Conservation (phyloP, 2,329 filamentous ascomycete species). For the Ceratocystis diversiconidia region DNA sequence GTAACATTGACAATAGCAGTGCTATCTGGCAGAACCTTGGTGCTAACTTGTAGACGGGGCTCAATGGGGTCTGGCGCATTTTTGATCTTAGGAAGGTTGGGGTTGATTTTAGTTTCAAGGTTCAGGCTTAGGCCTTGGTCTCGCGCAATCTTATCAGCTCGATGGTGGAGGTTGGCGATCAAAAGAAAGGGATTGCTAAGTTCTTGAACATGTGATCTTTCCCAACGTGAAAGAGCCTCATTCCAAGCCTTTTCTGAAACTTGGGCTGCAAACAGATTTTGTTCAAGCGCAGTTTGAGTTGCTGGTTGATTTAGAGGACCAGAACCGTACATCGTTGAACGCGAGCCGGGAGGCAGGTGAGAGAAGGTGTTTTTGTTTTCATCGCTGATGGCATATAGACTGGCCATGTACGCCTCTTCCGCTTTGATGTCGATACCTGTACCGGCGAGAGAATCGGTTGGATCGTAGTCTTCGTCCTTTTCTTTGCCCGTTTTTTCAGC, state of each 20-base stretch:
- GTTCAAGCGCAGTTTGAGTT: slow-evolving; percentile 29
- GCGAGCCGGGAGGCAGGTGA: slow-evolving; percentile 40
- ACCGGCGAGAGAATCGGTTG: slow-evolving; percentile 69
- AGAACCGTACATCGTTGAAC: slow-evolving; percentile 47
- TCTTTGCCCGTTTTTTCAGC: slow-evolving; percentile 49
- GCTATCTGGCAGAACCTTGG: slow-evolving; percentile 15
- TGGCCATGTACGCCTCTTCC: slow-evolving; percentile 69
- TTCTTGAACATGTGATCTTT: slow-evolving; percentile 49
- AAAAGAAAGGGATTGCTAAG: slow-evolving; percentile 60
- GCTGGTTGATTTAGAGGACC: slow-evolving; percentile 52
- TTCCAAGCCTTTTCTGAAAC: slow-evolving; percentile 52
- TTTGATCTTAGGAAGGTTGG: slow-evolving; percentile 29
- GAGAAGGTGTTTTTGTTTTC: slow-evolving; percentile 27
- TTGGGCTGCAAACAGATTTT: slow-evolving; percentile 50
- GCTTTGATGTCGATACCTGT: slow-evolving; percentile 78
- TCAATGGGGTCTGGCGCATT: slow-evolving; percentile 13
- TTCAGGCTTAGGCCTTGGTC: slow-evolving; percentile 45
- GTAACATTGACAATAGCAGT: slow-evolving; percentile 40
- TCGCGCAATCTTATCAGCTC: slow-evolving; percentile 41
- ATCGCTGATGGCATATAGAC: slow-evolving; percentile 34
- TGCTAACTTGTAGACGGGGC: slow-evolving; percentile 11
- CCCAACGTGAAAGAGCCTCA: slow-evolving; percentile 48
- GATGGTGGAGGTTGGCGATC: slow-evolving; percentile 46
- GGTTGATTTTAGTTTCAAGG: slow-evolving; percentile 37
- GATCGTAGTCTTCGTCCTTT: slow-evolving; percentile 54